Percentiles rank a stretch among this genome's conserved stretches.
Conservation (phyloP, 208 protist species). For the Trypanosoma melophagium region DNA sequence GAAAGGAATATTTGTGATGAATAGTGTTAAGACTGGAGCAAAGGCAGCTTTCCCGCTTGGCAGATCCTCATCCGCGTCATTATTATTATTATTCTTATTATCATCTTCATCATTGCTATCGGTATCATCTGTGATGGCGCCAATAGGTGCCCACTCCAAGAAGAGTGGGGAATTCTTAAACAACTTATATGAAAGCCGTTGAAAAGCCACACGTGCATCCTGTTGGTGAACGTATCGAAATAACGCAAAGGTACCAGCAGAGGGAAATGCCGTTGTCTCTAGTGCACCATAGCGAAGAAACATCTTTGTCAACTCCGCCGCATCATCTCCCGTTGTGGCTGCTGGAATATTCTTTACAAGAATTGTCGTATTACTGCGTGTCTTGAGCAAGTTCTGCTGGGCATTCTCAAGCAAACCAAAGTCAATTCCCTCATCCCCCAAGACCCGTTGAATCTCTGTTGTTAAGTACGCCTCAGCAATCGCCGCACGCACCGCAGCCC, state of each 20-base stretch:
- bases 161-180: constrained; percentile 95
- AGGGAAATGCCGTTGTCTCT: constrained; percentile 72
- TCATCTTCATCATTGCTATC: constrained; percentile 16
- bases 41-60: constrained; percentile 5
- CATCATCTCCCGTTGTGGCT: constrained; percentile 46
- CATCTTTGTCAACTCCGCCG: constrained; percentile 56
- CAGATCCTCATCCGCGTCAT: constrained; percentile 18
- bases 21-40: constrained; percentile 71
- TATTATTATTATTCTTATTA: constrained; percentile 2
- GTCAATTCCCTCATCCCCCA: constrained; percentile 74
- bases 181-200: constrained; percentile 93
- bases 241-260: constrained; percentile 60
- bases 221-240: constrained; percentile 77
- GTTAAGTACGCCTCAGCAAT: constrained; percentile 86
- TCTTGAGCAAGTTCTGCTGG: constrained; percentile 60
- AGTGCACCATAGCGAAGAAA: constrained; percentile 72
- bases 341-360: constrained; percentile 84
- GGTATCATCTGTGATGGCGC: constrained; percentile 51
- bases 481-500: constrained; percentile 88
- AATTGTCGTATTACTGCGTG: constrained; percentile 80
- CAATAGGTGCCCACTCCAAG: constrained; percentile 97
- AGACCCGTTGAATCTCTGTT: constrained; percentile 68
- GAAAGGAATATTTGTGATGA: constrained; percentile 88
- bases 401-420: constrained; percentile 66
- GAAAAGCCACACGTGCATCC: constrained; percentile 93